Conservation (phyloP, 2,329 filamentous ascomycete genomes). For the Volutella citrinella region DNA sequence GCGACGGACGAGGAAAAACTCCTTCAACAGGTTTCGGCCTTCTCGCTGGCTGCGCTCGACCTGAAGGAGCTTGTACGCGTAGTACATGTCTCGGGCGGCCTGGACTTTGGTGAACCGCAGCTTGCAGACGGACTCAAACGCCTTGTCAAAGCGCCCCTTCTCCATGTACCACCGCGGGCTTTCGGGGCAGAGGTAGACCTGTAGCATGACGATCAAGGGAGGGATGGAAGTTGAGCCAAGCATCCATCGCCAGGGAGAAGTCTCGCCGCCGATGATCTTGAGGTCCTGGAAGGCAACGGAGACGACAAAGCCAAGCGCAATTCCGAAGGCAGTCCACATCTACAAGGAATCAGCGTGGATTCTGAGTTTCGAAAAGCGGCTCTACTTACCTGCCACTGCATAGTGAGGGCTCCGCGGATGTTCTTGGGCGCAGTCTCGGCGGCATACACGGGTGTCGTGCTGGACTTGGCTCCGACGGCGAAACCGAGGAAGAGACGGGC, state of each 20-base stretch:
- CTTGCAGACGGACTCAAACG: slow-evolving; percentile 41
- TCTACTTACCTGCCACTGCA: slow-evolving; percentile 33
- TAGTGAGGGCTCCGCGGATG: slow-evolving; percentile 36
- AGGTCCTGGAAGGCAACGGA: slow-evolving; percentile 29
- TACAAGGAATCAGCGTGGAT: too few species aligned
- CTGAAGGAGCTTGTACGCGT: slow-evolving; percentile 40
- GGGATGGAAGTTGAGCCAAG: slow-evolving; percentile 53
- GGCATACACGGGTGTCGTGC: slow-evolving; percentile 34
- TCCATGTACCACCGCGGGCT: slow-evolving; percentile 54
- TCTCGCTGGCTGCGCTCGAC: slow-evolving; percentile 28
- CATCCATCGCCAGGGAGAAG: slow-evolving; percentile 34
- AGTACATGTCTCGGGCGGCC: slow-evolving; percentile 50
- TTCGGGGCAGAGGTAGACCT: slow-evolving; percentile 54
- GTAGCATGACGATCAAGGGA: slow-evolving; percentile 46
- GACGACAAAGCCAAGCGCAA: slow-evolving; percentile 36
- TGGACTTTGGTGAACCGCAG: slow-evolving; percentile 47
- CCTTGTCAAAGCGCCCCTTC: slow-evolving; percentile 42
- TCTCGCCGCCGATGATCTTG: slow-evolving; percentile 32
- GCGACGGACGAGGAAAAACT: slow-evolving; percentile 35
- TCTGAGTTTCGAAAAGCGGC: too few species aligned
- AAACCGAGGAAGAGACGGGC: slow-evolving; percentile 35
- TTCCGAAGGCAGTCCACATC: slow-evolving; percentile 36
- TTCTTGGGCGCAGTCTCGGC: slow-evolving; percentile 36
- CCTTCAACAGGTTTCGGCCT: slow-evolving; percentile 30
- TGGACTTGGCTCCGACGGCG: slow-evolving; percentile 36